Base-by-base conservation (phyloP, 805 yeast genomes). In the Saccharomyces jurei region DNA sequence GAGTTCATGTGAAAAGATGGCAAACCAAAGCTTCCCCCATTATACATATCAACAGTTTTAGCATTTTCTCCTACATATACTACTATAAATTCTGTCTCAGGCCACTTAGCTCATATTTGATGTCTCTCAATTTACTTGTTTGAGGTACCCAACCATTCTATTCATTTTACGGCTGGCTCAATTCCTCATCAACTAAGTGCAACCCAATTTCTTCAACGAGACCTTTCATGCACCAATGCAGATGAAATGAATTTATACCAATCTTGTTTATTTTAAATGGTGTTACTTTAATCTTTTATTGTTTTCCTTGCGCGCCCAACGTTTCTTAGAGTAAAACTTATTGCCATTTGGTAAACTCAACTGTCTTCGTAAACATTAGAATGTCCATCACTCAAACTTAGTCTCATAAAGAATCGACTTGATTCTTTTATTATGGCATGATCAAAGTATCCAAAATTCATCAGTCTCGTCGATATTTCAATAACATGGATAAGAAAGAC, bases 181-280 rank as follows among this genome's bases (percentile, higher is more conserved):
- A 80, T 56, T 87, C 89, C 10, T 75, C 73, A n/a, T 75, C 72
- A 9, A 82, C 82, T 49, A 77, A 71, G 58, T 74, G 78, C 57
- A 68, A 75, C 55, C 77, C 78, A 0, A 84, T 78, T 52, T 84
- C 96, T 59, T 81, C 83, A 28, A 90, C 70, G 47, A 92, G 72
- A 0, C 97, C 96, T 48, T 96, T 74, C 72, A 89, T 80, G 62
- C 95, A 87, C 97, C 97, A 92, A 1, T 98, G 98, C 41, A 92
- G 72, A 56, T 87, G 82, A 64, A 80, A 92, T 0, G 97, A 96
- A 68, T 92, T 91, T 28, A 80, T 74, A 1, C 89, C 89, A 17
- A 86, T 8, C 13, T 36, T 6, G 25, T 17, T 31, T 10, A 36
- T 17, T 36, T 17, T 13, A 10, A 36, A 36, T 36, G 11, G 25